Evolutionary conservation across 345 rosid genomes (phyloP).

Genomic region (Turnera subulata): DNA sequence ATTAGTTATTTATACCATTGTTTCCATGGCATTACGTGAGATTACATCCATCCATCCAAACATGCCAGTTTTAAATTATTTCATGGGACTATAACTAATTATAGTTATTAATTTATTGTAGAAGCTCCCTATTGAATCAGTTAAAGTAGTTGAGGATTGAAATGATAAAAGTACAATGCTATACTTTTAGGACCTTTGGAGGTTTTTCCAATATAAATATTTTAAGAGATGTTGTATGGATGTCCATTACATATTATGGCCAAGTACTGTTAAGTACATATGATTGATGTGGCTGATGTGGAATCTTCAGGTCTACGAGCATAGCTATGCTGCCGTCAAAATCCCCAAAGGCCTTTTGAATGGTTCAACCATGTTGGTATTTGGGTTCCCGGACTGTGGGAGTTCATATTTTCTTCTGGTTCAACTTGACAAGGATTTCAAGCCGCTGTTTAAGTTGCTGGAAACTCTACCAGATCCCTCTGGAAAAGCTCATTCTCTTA

Average conservation of each 20-base stretch:
- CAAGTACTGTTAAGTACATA: neutral
- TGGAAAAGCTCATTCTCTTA: slow-evolving; percentile 46
- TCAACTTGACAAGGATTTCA: slow-evolving; percentile 93
- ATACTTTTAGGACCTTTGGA: no score
- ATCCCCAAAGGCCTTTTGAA: slow-evolving; percentile 60
- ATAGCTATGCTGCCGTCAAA: slow-evolving; percentile 65
- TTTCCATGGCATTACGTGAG: no score
- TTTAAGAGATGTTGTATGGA: no score
- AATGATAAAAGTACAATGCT: no score
- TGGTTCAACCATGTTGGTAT: slow-evolving; percentile 55
- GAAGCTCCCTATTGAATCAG: no score
- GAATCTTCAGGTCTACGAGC: slow-evolving; percentile 74
- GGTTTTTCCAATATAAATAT: no score
- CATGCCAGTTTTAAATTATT: no score
- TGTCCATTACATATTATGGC: neutral
- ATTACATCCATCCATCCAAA: no score
- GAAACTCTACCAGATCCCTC: slow-evolving; percentile 56
- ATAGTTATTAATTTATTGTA: no score
- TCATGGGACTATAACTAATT: no score
- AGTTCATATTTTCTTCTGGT: slow-evolving; percentile 76
- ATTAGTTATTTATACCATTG: no score
- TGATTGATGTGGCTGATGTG: slow-evolving; percentile 18
- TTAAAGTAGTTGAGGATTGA: no score
- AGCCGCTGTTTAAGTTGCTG: slow-evolving; percentile 71
- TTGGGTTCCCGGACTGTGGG: slow-evolving; percentile 92